A percentile compares a stretch with the other conserved stretches of the same genome.
phyloP scores from a whole-genome alignment of 202 grass and related monocot genomes.

The Brachypodium distachyon region DNA sequence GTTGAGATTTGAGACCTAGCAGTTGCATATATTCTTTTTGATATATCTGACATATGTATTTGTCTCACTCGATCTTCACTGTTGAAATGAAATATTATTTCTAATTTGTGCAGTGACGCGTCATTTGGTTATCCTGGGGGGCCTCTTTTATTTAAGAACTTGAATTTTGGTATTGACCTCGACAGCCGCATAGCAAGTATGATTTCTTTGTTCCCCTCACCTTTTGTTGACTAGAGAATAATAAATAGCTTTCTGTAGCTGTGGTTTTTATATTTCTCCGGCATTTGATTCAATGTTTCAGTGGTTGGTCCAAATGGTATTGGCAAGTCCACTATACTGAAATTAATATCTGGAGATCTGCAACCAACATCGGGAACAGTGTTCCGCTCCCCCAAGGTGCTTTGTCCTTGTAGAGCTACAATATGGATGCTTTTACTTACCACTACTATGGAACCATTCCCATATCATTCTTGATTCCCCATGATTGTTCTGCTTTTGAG shows the following conservation, averaged over 20 bases:
- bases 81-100: not conserved
- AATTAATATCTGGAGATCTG: constrained; percentile 92
- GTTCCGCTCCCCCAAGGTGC: constrained; percentile 85
- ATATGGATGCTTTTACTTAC: not conserved
- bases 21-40: not conserved
- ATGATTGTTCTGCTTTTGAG: not conserved
- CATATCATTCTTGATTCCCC: not conserved
- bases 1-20: not conserved
- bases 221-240: constrained; percentile 13
- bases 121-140: constrained; percentile 98
- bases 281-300: constrained; percentile 36
- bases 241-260: not conserved
- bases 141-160: constrained; percentile 87
- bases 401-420: constrained; percentile 2
- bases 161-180: constrained; percentile 97
- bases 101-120: constrained; percentile 54
- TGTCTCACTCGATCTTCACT: not conserved
- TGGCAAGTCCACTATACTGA: constrained; percentile 97
- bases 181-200: constrained; percentile 97
- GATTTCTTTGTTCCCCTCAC: not conserved
- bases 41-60: not conserved
- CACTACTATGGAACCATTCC: not conserved
- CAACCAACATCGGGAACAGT: constrained; percentile 97
- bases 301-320: constrained; percentile 98
- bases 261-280: not conserved